Percentiles rank a stretch among this genome's conserved stretches.
Conservation (phyloP, 495 filamentous ascomycete species). For the Ramalina intermedia region DNA sequence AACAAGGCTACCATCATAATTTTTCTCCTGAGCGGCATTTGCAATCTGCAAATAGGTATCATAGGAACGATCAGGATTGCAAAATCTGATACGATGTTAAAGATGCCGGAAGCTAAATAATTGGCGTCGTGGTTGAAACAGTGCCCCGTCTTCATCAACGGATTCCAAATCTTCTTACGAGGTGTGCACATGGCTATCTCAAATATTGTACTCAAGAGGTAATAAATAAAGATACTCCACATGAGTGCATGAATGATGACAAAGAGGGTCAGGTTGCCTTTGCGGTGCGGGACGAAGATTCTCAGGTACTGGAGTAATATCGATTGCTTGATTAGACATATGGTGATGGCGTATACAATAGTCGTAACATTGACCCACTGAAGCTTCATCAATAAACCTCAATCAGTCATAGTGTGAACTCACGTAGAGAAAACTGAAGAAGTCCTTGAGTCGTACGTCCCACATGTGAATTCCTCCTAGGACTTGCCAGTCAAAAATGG, state of each 20-base stretch:
- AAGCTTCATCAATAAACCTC: not conserved
- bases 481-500: not conserved
- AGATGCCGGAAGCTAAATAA: slow-evolving; percentile 8
- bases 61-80: slow-evolving; percentile 13
- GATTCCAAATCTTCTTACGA: slow-evolving; percentile 23
- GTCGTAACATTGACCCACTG: not conserved
- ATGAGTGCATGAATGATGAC: slow-evolving; percentile 2
- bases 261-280: not conserved
- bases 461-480: slow-evolving; percentile 6
- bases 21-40: slow-evolving; percentile 3
- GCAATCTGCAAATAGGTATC: slow-evolving; percentile 7
- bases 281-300: slow-evolving; percentile 8
- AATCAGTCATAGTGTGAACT: not conserved
- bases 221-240: slow-evolving; percentile 2
- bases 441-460: slow-evolving; percentile 7
- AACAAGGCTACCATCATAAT: slow-evolving; percentile 1
- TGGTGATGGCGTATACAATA: slow-evolving; percentile 1
- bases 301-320: slow-evolving; percentile 12
- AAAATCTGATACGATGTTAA: slow-evolving; percentile 11
- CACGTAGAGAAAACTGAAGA: slow-evolving; percentile 5
- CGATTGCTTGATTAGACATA: slow-evolving; percentile 11
- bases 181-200: slow-evolving; percentile 18
- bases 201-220: not conserved
- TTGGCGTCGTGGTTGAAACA: slow-evolving; percentile 19
- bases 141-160: slow-evolving; percentile 19